Evolutionary conservation across 148 eudicot species (phyloP), one percentile per base, ranked within the genome.

Genomic region (Dianthus caryophyllus): DNA sequence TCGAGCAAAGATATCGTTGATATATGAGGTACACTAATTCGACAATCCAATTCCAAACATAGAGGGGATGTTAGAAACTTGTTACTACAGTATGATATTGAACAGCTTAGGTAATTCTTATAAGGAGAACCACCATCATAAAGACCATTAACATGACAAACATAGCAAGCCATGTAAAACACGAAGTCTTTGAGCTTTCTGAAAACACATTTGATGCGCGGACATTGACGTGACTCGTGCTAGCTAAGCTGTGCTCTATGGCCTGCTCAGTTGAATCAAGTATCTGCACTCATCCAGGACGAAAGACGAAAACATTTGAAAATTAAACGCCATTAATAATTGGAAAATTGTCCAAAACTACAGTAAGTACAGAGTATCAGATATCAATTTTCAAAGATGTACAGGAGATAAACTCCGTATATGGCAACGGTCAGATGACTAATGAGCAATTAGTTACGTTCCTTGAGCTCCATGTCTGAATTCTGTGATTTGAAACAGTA

Each of bases 231-330:
- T 81, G 88, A 43, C 90, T 87, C 0, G 98, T 88, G 79, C 92
- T 86, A 56, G 96, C 98, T 84, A 93, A 82, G 84, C 98, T 90
- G 25, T 83, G 85, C 68, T 93, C 97, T 46, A 93, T 82, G 17
- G 98, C 98, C 77, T 84, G 77, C 81, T 93, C 96, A 15, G 97
- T 90, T 13, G 98, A 93, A 77, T 88, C 98, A 39, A 93, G 90
- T 69, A 89, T 80, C 98, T 87, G 86, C 72, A 70, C 1, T 60
- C 70, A 11, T 50, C 66, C 44, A 64, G 6, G 66, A 22, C 11
- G 49, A 65, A 17, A 21, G 50, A 39, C 9, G 47, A 43, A 62
- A 21, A 10, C 22, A 33, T 8, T n/a, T n/a, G 38, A 18, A 0
- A n/a, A n/a, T 33, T 14, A 60, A 36, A 20, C 8, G 18, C 4